Base-by-base conservation (phyloP, 2,329 filamentous ascomycete genomes). In the Diplodia mutila region DNA sequence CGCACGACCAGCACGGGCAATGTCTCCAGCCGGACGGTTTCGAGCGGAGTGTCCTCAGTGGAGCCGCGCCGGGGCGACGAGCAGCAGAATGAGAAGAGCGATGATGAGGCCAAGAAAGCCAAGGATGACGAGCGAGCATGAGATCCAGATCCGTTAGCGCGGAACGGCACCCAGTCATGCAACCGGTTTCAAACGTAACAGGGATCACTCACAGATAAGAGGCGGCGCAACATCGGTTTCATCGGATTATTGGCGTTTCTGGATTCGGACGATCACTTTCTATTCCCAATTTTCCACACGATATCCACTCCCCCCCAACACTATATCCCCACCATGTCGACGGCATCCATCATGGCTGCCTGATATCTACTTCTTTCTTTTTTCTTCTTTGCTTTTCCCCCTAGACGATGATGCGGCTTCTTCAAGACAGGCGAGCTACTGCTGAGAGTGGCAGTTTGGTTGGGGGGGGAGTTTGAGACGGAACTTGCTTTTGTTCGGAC, bases 11-110 rank as follows among this genome's bases (percentile, higher is more conserved):
- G 27, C 12, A 37, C 18, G 4, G 29, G 59, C 46, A 37, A 37
- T 9, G 14, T 25, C 6, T 51, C 59, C 5, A 63, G 59, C 46
- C 59, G 46, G n/a, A 63, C 59, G n/a, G 59, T 63, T 6, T 63
- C 59, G n/a, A 63, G 59, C 46, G 59, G 59, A n/a, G 59, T 51
- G 59, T 63, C 59, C 16, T 21, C 42, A 6, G 59, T 63, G 42
- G 46, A n/a, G 25, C 14, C 12, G 46, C 29, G 14, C 11, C 46
- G 23, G 18, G 34, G 39, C 39, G n/a, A 61, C 3, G 54, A 21
- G 25, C 21, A 25, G 25, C 57, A 48, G 39, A 48, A 25, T 18
- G 25, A 48, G 27, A 29, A 51, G n/a, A 46, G 42, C 12, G 59
- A 63, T n/a, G 42, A 63, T 14, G 59, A 63, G 29, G 34, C 34